Evolutionary conservation across 2,329 filamentous ascomycete species (phyloP), one percentile per base, ranked within the genome.

Genomic region (Trichoderma sp.): DNA sequence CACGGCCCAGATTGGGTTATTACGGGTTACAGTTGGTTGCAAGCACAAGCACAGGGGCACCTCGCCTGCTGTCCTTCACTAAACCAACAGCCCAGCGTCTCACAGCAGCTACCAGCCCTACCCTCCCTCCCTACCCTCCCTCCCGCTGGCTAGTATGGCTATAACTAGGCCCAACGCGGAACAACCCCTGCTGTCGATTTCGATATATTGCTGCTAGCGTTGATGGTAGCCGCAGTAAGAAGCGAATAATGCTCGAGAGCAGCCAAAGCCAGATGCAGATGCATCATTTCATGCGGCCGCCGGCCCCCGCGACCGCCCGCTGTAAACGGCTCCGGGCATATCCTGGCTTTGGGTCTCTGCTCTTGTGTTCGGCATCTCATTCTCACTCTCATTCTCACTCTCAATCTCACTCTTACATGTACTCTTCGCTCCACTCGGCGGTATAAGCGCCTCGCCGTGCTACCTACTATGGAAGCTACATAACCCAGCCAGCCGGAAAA

Each of bases 191-290:
- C 60, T 26, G 24, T 43, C 61, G 39, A 64, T 64, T 64, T 51
- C 36, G 39, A 64, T 64, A 30, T 47, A 64, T 64, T 64, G 61
- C 36, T 64, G 36, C 61, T 63, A 63, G 60, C 34, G 60, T 63
- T 36, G 34, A 28, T 26, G 47, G 36, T 63, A 43, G 60, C 60
- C 60, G 60, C 58, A 62, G 34, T 39, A 34, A 62, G 58, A 62
- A 26, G 32, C 58, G 58, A 62, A 60, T 57, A 39, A 36, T 24
- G n/a, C 24, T 7, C 9, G 57, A 32, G 56, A 60, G 56, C 26
- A 32, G 14, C 15, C 26, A 11, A 58, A 32, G 18, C 4, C 15
- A 32, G 15, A 60, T 24, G 30, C 57, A 60, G 57, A 62, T 63
- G 60, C 60, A 47, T 63, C 60, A 43, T 28, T 26, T n/a, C 60